Percentiles rank a stretch among this genome's conserved stretches.
Evolutionary conservation across 2,329 filamentous ascomycete species (phyloP).

Genomic region (Sordariomycetes sp.): DNA sequence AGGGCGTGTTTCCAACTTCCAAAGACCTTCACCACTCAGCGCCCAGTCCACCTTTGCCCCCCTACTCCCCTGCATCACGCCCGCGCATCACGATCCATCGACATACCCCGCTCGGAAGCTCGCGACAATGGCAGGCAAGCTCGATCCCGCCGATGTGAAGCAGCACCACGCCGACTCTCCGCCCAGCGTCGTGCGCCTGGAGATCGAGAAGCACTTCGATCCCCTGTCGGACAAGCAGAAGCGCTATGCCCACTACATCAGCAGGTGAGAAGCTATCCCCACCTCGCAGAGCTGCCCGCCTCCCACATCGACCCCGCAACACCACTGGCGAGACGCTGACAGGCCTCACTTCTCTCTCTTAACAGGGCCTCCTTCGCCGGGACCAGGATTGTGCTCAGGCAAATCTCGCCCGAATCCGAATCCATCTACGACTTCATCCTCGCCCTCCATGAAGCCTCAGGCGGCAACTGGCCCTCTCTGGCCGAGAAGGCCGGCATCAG

Average conservation of each 20-base stretch:
- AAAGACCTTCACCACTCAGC: slow-evolving; percentile 8
- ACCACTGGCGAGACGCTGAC: not conserved
- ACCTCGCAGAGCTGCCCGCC: not conserved
- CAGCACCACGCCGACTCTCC: slow-evolving; percentile 89
- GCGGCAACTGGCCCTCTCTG: slow-evolving; percentile 62
- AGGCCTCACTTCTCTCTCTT: slow-evolving; percentile 4
- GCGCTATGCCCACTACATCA: slow-evolving; percentile 85
- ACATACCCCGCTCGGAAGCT: not conserved
- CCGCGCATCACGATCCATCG: not conserved
- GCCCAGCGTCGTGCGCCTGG: slow-evolving; percentile 75
- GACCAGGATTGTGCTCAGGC: slow-evolving; percentile 66
- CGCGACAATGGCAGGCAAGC: slow-evolving; percentile 31
- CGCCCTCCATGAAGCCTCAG: slow-evolving; percentile 52
- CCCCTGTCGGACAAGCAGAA: slow-evolving; percentile 65
- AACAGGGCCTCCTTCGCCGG: slow-evolving; percentile 65
- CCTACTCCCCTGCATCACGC: not conserved
- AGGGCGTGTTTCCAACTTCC: not conserved
- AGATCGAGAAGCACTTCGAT: slow-evolving; percentile 90
- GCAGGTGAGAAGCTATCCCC: slow-evolving; percentile 42
- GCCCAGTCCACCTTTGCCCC: not conserved
- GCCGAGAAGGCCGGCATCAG: slow-evolving; percentile 54
- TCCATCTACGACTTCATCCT: slow-evolving; percentile 74
- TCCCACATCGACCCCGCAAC: not conserved
- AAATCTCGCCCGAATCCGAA: slow-evolving; percentile 74
- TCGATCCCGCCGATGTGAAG: slow-evolving; percentile 44